Evolutionary conservation across 2,329 filamentous ascomycete species (phyloP), one percentile per base, ranked within the genome.

Genomic region (Xylaria sp.): DNA sequence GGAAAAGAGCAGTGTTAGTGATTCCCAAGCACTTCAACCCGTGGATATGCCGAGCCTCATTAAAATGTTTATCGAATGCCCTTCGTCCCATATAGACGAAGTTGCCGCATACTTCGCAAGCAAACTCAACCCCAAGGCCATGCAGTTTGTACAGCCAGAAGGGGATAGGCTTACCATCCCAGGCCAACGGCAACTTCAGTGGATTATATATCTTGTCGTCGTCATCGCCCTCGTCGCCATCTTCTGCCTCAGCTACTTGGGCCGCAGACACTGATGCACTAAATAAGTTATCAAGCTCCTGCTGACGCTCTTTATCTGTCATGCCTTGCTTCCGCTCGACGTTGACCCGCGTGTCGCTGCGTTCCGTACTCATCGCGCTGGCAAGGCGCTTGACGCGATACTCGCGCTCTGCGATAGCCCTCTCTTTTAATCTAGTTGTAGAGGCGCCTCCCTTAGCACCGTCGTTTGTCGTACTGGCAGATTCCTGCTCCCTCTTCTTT

Each of bases 131-230:
- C 8, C 95, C 95, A 25, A 99, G 81, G 1, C 95, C 95, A 73
- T 99, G 95, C 15, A 99, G 84, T 70, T 97, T 95, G 83, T 98
- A 99, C 15, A 99, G 85, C 95, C 95, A 99, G 81, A 95, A 99
- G 0, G 96, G 95, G 70, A 99, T 99, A 0, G 96, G 95, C 74
- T 99, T 99, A 70, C 96, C 95, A 69, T 99, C 95, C 96, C 96
- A 99, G 2, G 92, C 94, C 7, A 99, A 84, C 0, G 95, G 95
- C 1, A 99, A 83, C 74, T 99, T 99, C 67, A 99, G 84, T 0
- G 95, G 95, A 75, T 99, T 99, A 82, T 98, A 97, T 62, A 98
- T 91, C 74, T 89, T 93, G 67, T 97, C 93, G 43, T 94, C 91
- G 38, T 88, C 90, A 13, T 92, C 88, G 3, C 88, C 87, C 0